Conservation (phyloP, 2,329 filamentous ascomycete genomes). For the Aspergillus sp. region DNA sequence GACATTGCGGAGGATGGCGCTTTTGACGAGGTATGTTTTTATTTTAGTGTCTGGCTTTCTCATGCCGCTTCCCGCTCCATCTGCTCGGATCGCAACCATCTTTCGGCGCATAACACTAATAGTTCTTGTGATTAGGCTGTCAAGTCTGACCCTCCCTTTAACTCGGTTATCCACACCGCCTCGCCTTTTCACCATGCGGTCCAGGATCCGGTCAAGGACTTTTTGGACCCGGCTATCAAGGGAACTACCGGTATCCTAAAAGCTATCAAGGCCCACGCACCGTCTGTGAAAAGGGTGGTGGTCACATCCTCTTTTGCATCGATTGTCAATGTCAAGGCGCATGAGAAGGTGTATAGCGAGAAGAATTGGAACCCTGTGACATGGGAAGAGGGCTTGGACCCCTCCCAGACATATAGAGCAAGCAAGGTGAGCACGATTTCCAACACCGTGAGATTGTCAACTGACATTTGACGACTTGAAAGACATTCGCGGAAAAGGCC, state of each 20-base stretch:
- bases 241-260: slow-evolving; percentile 67
- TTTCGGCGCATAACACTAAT: slow-evolving; percentile 1
- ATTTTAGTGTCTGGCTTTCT: too few species aligned
- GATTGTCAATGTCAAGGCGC: slow-evolving; percentile 56
- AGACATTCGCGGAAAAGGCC: slow-evolving; percentile 66
- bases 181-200: slow-evolving; percentile 76
- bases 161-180: slow-evolving; percentile 75
- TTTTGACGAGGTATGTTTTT: slow-evolving; percentile 62
- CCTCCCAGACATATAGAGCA: slow-evolving; percentile 48
- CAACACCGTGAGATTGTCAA: not conserved
- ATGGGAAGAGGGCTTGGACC: slow-evolving; percentile 45
- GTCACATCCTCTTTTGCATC: slow-evolving; percentile 73
- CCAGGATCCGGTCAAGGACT: slow-evolving; percentile 67
- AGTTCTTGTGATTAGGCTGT: slow-evolving; percentile 49
- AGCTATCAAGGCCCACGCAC: slow-evolving; percentile 63
- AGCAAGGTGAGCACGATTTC: slow-evolving; percentile 53
- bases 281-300: slow-evolving; percentile 73
- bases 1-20: slow-evolving; percentile 73
- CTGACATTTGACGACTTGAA: slow-evolving; percentile 16
- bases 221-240: slow-evolving; percentile 65
- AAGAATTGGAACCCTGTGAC: slow-evolving; percentile 51
- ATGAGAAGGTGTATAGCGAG: slow-evolving; percentile 43
- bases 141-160: slow-evolving; percentile 67
- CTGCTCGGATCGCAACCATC: not conserved
- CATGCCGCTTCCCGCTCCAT: not conserved